Evolutionary conservation across 2,329 filamentous ascomycete genomes (phyloP), one percentile per base, ranked within the genome.

Genomic region (Whalleya microplaca): DNA sequence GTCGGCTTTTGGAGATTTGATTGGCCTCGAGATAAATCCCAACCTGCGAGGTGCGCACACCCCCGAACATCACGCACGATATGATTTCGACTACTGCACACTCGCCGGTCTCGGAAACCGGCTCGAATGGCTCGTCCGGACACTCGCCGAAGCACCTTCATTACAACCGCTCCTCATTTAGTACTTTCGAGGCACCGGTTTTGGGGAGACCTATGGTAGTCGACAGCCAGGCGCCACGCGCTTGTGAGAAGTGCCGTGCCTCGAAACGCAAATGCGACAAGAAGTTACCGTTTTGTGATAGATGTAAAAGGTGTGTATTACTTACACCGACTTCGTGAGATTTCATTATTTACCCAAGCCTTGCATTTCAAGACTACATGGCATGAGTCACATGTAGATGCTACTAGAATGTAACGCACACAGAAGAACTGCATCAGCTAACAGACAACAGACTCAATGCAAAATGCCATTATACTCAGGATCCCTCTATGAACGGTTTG

Each of bases 211-310:
- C 55, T 4, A 54, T 64, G 40, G 67, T 69, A 8, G 60, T 27
- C 9, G 23, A 27, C 9, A 27, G 9, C 9, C 23, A 27, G 23
- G 23, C 23, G 23, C 23, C 69, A 7, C 65, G 70, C 50, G 70
- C 70, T 29, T 72, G 70, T 41, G 69, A 72, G 62, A 72, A 72
- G 56, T 72, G 70, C 46, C 66, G 69, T 18, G 61, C 68, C 2
- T 71, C 69, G 1, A 72, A 72, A 41, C 63, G 70, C 43, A 70
- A 70, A 54, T 72, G 70, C 51, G 69, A 72, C 48, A 72, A 72
- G 56, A 71, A 68, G 46, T 48, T 72, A 45, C 70, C 70, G 1
- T 63, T 60, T 37, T 72, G 70, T 55, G 69, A 71, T 23, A 63
- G 70, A 41, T 72, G 70, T 57, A 66, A 61, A 43, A 68, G 70